Base-by-base conservation (phyloP, 106 monocot species). In the Agapanthus africanus region DNA sequence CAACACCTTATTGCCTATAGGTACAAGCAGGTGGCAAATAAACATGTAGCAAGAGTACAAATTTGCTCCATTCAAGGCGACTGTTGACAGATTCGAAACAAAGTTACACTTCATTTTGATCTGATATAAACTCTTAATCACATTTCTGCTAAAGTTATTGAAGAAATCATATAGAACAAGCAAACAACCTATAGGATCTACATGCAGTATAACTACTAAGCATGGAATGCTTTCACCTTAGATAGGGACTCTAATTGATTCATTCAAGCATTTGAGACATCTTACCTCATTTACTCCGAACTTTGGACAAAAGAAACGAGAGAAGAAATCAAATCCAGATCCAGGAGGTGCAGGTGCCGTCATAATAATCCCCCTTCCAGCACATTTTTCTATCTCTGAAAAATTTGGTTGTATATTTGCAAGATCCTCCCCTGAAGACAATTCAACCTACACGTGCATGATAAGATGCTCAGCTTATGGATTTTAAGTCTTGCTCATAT, bases 261-360 rank as follows among this genome's bases (percentile, higher is more conserved):
- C 36, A 35, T 13, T 30, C 4, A 44, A 44, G 42, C 41, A 28
- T 31, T 31, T 1, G 34, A 68, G 2, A 9, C 18, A 68, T 18
- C 34, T 69, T 76, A 91, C 94, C 90, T 94, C 94, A 68, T 83
- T 76, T 67, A 92, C 11, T 40, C 88, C 91, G 0, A 83, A 26
- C 54, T 92, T 92, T 30, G 85, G 85, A 54, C 85, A 81, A 71
- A 85, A 85, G 66, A 69, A 85, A 28, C 85, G 78, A 16, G 71
- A 59, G 36, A 79, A 78, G 41, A 85, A 76, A 54, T 85, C 85
- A 79, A 75, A 85, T 75, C 41, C 85, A 81, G 81, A 79, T 56
- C 65, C 81, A 68, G 65, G 42, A 71, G 81, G 81, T 65, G 85
- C 85, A 69, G 44, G 76, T 51, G 68, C 85, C 26, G 85, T 85